Base-by-base conservation (phyloP, 2,329 filamentous ascomycete genomes). In the Nothophoma quercina region DNA sequence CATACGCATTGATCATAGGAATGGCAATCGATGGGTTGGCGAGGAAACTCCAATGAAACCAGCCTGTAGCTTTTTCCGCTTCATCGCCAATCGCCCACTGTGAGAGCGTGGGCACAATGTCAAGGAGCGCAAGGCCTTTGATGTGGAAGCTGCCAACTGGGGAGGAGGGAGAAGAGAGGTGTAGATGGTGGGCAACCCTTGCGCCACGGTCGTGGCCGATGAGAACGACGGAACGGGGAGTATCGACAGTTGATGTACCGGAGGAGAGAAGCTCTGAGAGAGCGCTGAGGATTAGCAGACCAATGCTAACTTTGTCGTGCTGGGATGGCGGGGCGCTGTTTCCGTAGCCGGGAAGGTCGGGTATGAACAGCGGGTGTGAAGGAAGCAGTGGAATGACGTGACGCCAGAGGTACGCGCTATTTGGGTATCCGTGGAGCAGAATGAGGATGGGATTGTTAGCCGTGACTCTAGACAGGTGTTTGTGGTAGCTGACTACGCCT, bases 41-140 rank as follows among this genome's bases (percentile, higher is more conserved):
- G 22, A 85, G 74, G 56, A 85, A 80, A 47, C 83, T 83, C 83
- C 83, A 86, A 67, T 86, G 83, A 59, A 80, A 85, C 63, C 83
- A 85, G 0, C 76, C 74, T 9, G 56, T 55, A 26, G 71, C 74
- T 1, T 80, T 78, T 51, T 60, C 59, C 1, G 52, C 51, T 1
- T 83, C 79, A 0, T 69, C 65, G 5, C 74, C 61, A 5, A 74
- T 67, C 40, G 69, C 67, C 69, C 79, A 85, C 79, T 84, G 84
- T 8, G 76, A 75, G 13, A 82, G 74, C 1, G 82, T 85, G 2
- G 83, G 84, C 29, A 78, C 67, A n/a, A 72, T 70, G 16, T 71
- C 69, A 2, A 71, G 63, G 9, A 72, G 26, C 29, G 56, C 60
- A 3, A 67, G 49, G 3, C 60, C 68, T 10, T 50, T 35, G 38